These are phyloP conservation scores for Sapria himalayana DNA, from an alignment of 345 rosid species.

Conservation along the genomic window DNA sequence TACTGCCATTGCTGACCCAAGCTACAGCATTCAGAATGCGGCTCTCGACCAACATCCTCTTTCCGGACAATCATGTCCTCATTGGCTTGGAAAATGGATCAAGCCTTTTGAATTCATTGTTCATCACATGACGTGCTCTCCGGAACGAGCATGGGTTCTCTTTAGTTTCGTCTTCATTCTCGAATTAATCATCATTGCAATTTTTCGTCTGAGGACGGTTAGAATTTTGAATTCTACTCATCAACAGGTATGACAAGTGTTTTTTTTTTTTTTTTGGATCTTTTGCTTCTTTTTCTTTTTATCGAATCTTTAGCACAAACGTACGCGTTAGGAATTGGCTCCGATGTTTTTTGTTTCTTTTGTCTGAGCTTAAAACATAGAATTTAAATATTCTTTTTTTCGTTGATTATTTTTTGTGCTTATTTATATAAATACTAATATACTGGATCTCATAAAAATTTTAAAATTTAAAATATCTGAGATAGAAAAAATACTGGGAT, in stretches of 20 bases:
- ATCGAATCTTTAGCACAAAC: no score
- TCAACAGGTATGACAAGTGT: no score
- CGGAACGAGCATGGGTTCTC: slow-evolving; percentile 94
- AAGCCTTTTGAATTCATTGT: slow-evolving; percentile 64
- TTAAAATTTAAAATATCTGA: no score
- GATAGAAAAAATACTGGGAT: no score
- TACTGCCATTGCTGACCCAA: slow-evolving; percentile 36
- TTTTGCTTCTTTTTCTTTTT: no score
- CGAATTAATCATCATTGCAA: slow-evolving; percentile 63
- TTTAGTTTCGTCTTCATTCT: slow-evolving; percentile 86
- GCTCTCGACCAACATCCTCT: slow-evolving; percentile 73
- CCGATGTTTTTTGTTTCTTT: slow-evolving; percentile 4
- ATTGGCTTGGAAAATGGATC: slow-evolving; percentile 95
- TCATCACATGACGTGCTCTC: slow-evolving; percentile 84
- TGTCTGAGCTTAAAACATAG: no score
- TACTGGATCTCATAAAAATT: no score
- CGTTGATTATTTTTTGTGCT: no score
- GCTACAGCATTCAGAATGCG: slow-evolving; percentile 63
- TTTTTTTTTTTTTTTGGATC: no score
- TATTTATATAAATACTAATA: no score
- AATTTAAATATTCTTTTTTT: no score
- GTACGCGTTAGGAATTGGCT: slow-evolving; percentile 10
- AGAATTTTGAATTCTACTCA: slow-evolving; percentile 57
- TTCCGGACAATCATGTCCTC: slow-evolving; percentile 87
- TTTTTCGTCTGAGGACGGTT: slow-evolving; percentile 78